Evolutionary conservation across 306 rosid species (phyloP).

Genomic region (Dalbergia cultrata): DNA sequence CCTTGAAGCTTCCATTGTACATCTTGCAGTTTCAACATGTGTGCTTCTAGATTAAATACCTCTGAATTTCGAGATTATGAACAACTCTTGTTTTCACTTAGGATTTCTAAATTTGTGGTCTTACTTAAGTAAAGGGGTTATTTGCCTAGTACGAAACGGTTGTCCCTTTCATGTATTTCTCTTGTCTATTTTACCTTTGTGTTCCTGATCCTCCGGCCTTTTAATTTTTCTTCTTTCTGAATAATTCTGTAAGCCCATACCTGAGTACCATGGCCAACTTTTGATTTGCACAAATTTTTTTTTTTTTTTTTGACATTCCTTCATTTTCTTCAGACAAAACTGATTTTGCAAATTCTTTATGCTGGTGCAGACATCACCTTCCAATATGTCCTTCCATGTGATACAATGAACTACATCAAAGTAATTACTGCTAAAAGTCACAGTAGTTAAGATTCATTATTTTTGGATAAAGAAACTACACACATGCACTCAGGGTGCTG

Average conservation of each 20-base stretch:
- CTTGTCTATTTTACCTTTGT: neutral
- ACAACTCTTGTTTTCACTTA: neutral
- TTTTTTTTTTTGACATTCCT: neutral
- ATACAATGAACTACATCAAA: no score
- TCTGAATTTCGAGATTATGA: neutral
- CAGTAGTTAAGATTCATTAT: no score
- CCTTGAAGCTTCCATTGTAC: slow-evolving; percentile 6
- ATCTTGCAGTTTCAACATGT: slow-evolving; percentile 33
- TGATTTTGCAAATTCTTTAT: neutral
- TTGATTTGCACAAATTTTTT: neutral
- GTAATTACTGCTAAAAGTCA: no score
- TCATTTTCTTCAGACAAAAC: neutral
- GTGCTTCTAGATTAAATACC: neutral
- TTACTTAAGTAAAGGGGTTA: slow-evolving; percentile 5
- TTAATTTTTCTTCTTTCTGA: no score
- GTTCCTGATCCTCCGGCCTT: no score
- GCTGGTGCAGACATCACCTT: neutral
- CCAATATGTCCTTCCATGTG: neutral
- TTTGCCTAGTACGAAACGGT: neutral
- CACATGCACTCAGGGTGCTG: no score
- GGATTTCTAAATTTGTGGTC: neutral
- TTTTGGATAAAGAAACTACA: no score
- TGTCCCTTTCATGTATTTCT: neutral
- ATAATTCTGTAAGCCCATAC: neutral
- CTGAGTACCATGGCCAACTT: neutral